These are phyloP conservation scores for Trichothecium sympodiale DNA, from an alignment of 2,329 filamentous ascomycete genomes.

Conservation along the genomic window DNA sequence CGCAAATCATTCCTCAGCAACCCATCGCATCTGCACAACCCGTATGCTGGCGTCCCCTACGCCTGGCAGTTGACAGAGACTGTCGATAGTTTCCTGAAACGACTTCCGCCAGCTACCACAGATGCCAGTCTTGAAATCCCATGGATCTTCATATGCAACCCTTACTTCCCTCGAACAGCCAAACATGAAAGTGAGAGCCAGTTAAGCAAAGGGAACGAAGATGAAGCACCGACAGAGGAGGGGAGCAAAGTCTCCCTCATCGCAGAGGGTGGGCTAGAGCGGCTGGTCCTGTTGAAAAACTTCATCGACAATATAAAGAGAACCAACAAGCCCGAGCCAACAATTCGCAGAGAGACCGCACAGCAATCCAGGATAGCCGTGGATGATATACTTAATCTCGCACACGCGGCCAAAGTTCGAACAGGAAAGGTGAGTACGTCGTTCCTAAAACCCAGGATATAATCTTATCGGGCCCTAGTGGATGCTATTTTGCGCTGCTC, in stretches of 20 bases:
- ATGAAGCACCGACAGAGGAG: constrained; percentile 35
- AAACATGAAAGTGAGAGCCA: constrained; percentile 23
- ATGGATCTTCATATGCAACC: constrained; percentile 69
- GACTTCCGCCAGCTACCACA: constrained; percentile 58
- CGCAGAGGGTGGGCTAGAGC: constrained; percentile 37
- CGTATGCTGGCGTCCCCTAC: constrained; percentile 39
- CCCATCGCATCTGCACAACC: constrained; percentile 40
- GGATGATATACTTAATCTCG: constrained; percentile 48
- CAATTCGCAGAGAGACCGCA: constrained; percentile 35
- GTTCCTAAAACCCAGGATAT: background rate
- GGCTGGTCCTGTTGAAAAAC: constrained; percentile 31
- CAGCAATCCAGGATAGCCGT: constrained; percentile 37
- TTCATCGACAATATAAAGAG: constrained; percentile 30
- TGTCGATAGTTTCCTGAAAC: constrained; percentile 51
- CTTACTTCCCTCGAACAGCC: constrained; percentile 31
- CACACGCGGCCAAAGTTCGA: constrained; percentile 44
- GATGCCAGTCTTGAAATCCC: constrained; percentile 29
- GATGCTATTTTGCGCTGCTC: constrained; percentile 56
- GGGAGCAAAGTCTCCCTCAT: constrained; percentile 37
- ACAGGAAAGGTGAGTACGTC: constrained; percentile 50
- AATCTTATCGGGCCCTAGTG: constrained; percentile 38
- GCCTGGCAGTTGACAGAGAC: constrained; percentile 56
- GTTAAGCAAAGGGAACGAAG: constrained; percentile 30
- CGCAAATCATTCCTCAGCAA: constrained; percentile 9
- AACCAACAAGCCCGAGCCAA: constrained; percentile 14